A percentile compares a stretch with the other conserved stretches of the same genome.
Evolutionary conservation across 495 filamentous ascomycete genomes (phyloP).

Genomic region (Hypoxylon cercidicola): DNA sequence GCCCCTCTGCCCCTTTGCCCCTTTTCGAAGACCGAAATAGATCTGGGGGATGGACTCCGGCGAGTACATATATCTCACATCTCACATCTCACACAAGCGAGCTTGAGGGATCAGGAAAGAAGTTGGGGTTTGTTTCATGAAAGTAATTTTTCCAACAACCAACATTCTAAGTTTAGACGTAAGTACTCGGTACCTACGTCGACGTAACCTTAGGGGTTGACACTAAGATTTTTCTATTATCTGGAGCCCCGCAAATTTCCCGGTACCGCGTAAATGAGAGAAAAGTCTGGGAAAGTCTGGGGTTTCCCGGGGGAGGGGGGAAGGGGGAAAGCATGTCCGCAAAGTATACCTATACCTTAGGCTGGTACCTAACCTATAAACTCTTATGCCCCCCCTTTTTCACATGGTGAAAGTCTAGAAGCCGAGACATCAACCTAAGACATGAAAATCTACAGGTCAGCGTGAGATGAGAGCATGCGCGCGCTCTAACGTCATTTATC

Average conservation of each 20-base stretch:
- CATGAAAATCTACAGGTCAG: no score
- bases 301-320: neutral
- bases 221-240: neutral
- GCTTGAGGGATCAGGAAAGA: constrained; percentile 2
- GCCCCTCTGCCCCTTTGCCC: no score
- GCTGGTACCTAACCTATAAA: no score
- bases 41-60: constrained; percentile 16
- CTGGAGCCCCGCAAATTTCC: constrained; percentile 39
- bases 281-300: constrained; percentile 39
- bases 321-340: constrained; percentile 1
- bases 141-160: constrained; percentile 9
- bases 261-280: constrained; percentile 28
- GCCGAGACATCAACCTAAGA: no score
- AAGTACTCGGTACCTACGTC: neutral
- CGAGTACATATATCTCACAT: no score
- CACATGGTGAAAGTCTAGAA: constrained; percentile 12
- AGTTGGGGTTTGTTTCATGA: constrained; percentile 17
- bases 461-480: neutral
- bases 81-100: constrained; percentile 3
- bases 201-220: constrained; percentile 12
- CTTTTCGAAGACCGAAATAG: constrained; percentile 16
- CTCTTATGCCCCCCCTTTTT: no score
- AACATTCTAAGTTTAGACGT: constrained; percentile 38
- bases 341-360: no score
- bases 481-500: constrained; percentile 26